These are phyloP conservation scores for Nemophila menziesii DNA, from an alignment of 257 asterid genomes.

Conservation along the genomic window DNA sequence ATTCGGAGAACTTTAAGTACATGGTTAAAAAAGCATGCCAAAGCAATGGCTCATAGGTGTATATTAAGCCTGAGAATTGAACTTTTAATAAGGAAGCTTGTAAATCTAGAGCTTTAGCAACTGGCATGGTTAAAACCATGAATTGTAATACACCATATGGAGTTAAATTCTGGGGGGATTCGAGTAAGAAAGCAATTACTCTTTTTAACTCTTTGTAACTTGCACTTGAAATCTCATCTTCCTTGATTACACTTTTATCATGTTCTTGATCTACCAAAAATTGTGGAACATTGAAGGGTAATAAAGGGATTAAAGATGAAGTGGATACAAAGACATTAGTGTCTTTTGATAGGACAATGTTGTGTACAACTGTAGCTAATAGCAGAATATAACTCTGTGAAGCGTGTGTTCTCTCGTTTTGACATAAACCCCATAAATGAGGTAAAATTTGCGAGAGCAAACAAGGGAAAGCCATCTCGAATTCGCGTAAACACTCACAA, in stretches of 20 bases:
- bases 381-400: constrained; percentile 57
- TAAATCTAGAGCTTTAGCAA: constrained; percentile 69
- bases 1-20: constrained; percentile 42
- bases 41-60: constrained; percentile 69
- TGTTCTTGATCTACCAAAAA: constrained; percentile 27
- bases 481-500: constrained; percentile 81
- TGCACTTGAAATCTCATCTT: constrained; percentile 23
- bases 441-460: constrained; percentile 55
- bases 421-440: constrained; percentile 65
- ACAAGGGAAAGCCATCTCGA: constrained; percentile 77
- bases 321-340: constrained; percentile 35
- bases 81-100: constrained; percentile 82
- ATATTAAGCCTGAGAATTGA: constrained; percentile 72
- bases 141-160: constrained; percentile 68
- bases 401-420: constrained; percentile 81
- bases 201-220: constrained; percentile 63
- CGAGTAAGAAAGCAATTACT: constrained; percentile 69
- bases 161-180: constrained; percentile 60
- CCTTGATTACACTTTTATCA: constrained; percentile 31
- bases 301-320: constrained; percentile 43
- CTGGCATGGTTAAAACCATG: constrained; percentile 45
- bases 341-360: constrained; percentile 43
- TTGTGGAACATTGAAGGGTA: constrained; percentile 65
- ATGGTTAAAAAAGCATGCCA: constrained; percentile 69
- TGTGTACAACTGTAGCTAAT: constrained; percentile 35